phyloP scores from a whole-genome alignment of 352 stramenopile species.

The Globisporangium abappressorium region DNA sequence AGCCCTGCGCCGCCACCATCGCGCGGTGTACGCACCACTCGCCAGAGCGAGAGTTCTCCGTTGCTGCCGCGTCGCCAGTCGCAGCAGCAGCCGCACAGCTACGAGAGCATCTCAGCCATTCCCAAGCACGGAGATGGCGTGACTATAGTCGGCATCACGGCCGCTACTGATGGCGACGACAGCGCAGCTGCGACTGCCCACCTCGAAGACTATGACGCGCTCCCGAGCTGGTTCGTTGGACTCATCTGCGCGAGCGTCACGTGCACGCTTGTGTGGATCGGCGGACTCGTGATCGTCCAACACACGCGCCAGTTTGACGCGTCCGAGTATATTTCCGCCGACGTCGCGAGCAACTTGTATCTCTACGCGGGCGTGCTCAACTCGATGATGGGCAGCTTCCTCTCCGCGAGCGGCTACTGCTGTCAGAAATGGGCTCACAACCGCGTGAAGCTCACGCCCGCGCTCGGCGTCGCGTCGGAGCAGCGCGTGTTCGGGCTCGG shows the following conservation, averaged over 20 bases:
- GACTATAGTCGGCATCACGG: background rate
- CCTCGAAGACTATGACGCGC: conserved; percentile 8
- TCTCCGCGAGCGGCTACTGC: conserved; percentile 78
- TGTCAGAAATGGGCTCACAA: conserved; percentile 76
- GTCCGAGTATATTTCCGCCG: conserved; percentile 17
- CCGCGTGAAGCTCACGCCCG: conserved; percentile 42
- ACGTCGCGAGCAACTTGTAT: conserved; percentile 26
- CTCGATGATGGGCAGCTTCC: conserved; percentile 69
- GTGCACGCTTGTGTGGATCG: conserved; percentile 47
- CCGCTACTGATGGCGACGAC: background rate
- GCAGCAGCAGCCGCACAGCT: background rate
- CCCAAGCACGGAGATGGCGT: background rate
- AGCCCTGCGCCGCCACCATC: background rate
- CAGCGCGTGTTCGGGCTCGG: conserved; percentile 55
- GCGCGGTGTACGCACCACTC: background rate
- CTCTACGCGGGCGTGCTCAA: conserved; percentile 75
- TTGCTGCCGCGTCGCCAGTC: background rate
- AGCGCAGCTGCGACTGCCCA: background rate
- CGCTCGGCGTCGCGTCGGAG: conserved; percentile 57
- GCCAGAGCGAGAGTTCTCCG: conserved; percentile 10
- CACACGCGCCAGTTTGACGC: conserved; percentile 27
- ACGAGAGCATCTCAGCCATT: conserved; percentile 2
- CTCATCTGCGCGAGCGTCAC: conserved; percentile 37
- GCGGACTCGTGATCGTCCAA: conserved; percentile 40
- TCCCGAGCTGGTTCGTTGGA: conserved; percentile 58